These are phyloP conservation scores for Rhododendron simsii DNA, from an alignment of 148 eudicot species.

Conservation along the genomic window DNA sequence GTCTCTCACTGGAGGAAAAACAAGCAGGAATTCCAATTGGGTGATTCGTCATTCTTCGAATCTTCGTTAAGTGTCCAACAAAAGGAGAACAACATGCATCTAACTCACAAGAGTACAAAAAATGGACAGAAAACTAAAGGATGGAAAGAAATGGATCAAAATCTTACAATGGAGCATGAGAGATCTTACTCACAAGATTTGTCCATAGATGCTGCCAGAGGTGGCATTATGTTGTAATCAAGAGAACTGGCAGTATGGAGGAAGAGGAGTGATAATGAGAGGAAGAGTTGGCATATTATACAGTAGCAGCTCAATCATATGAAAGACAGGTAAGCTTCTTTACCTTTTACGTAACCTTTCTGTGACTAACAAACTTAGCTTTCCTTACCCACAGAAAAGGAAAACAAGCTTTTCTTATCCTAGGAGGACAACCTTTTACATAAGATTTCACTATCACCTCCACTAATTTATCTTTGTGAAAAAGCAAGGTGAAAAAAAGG, in stretches of 20 bases:
- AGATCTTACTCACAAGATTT: conserved; percentile 25
- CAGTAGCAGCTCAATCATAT: neutral
- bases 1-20: conserved; percentile 40
- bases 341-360: neutral
- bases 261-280: neutral
- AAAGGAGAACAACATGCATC: neutral
- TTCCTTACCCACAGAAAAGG: neutral
- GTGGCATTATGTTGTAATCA: conserved; percentile 19
- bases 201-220: conserved; percentile 7
- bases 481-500: conserved; percentile 15
- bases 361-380: neutral
- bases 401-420: conserved; percentile 18
- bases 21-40: conserved; percentile 39
- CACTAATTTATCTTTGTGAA: neutral
- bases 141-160: neutral
- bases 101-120: neutral
- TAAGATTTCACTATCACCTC: neutral
- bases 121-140: neutral
- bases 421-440: neutral
- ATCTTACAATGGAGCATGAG: conserved; percentile 8
- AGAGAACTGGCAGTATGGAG: neutral
- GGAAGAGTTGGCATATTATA: conserved; percentile 6
- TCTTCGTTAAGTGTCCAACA: neutral
- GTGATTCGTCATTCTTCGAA: conserved; percentile 33
- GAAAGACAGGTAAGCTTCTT: neutral